Percentiles rank a stretch among this genome's conserved stretches.
Conservation (phyloP, 2,329 filamentous ascomycete species). For the Phaeoacremonium minimum region DNA sequence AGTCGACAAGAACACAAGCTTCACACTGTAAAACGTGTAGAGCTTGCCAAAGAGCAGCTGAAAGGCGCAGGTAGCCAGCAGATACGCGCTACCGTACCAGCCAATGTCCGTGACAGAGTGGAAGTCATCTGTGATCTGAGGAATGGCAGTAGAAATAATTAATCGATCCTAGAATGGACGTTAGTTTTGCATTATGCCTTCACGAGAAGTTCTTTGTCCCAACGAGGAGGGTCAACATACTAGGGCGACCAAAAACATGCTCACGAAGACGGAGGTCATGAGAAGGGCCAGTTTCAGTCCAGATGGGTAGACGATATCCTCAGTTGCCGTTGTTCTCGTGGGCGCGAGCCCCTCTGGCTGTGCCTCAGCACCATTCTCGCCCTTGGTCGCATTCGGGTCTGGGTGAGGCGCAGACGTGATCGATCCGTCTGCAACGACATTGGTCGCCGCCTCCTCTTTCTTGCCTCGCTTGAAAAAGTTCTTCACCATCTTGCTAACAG, state of each 20-base stretch:
- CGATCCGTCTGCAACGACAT: conserved; percentile 12
- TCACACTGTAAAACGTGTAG: conserved; percentile 32
- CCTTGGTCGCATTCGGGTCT: too few species aligned
- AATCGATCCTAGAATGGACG: conserved; percentile 21
- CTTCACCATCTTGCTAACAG: too few species aligned
- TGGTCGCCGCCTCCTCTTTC: background rate
- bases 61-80: conserved; percentile 29
- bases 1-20: conserved; percentile 21
- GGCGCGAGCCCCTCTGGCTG: conserved; percentile 2
- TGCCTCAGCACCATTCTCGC: conserved; percentile 11
- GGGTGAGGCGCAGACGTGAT: background rate
- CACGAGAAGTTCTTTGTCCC: background rate
- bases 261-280: conserved; percentile 25
- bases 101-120: conserved; percentile 29
- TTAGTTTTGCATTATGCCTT: too few species aligned
- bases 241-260: conserved; percentile 32
- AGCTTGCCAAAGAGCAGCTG: conserved; percentile 34
- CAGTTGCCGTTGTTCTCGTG: background rate
- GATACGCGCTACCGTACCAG: conserved; percentile 33
- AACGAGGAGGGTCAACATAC: conserved; percentile 5
- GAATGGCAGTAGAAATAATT: conserved; percentile 32
- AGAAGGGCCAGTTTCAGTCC: conserved; percentile 25
- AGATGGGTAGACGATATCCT: conserved; percentile 21
- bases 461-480: background rate
- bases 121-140: conserved; percentile 32